A percentile compares a stretch with the other conserved stretches of the same genome.
phyloP scores from a whole-genome alignment of 768 basidiomycete genomes.

The Lentinus tigrinus region DNA sequence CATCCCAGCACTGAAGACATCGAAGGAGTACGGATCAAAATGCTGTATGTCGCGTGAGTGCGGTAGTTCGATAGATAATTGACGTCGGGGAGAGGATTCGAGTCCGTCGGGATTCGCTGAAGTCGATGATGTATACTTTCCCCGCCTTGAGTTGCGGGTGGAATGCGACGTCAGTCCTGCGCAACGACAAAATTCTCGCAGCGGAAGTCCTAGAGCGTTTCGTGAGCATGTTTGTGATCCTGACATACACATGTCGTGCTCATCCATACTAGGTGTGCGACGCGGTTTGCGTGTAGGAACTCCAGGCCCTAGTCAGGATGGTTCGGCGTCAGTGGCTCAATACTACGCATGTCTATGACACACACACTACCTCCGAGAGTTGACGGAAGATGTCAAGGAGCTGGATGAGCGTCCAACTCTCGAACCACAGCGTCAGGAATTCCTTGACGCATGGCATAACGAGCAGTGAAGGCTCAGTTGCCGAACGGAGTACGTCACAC shows the following conservation, averaged over 20 bases:
- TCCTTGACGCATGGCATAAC: neutral
- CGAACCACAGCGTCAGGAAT: neutral
- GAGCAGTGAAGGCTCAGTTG: neutral
- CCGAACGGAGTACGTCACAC: neutral
- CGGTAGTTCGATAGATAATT: neutral
- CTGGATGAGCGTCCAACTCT: neutral
- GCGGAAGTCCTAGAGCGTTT: neutral
- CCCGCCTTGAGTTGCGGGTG: neutral
- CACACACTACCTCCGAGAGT: neutral
- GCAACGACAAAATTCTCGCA: neutral
- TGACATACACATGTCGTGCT: neutral
- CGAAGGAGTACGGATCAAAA: constrained; percentile 3
- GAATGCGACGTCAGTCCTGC: neutral
- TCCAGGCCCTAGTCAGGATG: neutral
- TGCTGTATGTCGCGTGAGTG: neutral
- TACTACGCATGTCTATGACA: neutral
- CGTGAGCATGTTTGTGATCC: neutral
- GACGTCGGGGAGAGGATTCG: neutral
- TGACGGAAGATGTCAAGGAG: neutral
- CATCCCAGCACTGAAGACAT: neutral
- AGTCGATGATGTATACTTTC: constrained; percentile 5
- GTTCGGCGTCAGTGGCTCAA: neutral
- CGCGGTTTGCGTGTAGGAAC: neutral
- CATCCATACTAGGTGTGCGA: neutral
- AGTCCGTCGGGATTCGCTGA: neutral